Base-by-base conservation (phyloP, 768 basidiomycete genomes). In the Boletus pseudopeckii region DNA sequence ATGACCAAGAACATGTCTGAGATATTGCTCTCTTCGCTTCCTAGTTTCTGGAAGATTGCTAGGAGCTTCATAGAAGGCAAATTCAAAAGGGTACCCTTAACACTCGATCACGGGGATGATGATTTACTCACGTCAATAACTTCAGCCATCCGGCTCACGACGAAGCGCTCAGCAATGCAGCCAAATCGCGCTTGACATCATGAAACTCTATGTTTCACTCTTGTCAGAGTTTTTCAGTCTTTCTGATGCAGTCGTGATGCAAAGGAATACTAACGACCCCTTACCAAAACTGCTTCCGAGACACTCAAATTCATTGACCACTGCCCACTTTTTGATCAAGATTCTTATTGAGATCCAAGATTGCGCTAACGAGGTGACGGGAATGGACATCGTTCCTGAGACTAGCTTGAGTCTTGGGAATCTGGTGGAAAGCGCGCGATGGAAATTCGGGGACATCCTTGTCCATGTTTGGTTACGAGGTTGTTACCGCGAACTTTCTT, bases 11-110 rank as follows among this genome's bases (percentile, higher is more conserved):
- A 79, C 60, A 68, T 93, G n/a, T 93, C 92, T 4, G 95, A 98
- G 67, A 82, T 82, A 38, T 80, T 98, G 69, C 70, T 94, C 13
- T 76, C 85, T n/a, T 81, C 88, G 2, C 79, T 99, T 22, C 94
- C 96, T 14, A 91, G 82, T 62, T 98, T 98, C 72, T 96, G 93
- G 92, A 88, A 85, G 66, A 90, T 99, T 45, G 86, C 90, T 2
- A 90, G 83, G 69, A 84, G 82, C 22, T 96, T 94, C 65, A 84
- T 95, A 74, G 94, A 97, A 40, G 96, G 97, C 5, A 93, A 90
- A 69, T 94, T 90, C 68, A 88, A 85, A 69, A 92, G 86, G 80
- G 94, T 94, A 50, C 51, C 73, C 65, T 47, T 33, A 28, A 34
- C 18, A 3, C 36, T 39, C 8, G 20, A 24, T 42, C 15, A 20